Evolutionary conservation across 495 filamentous ascomycete species (phyloP), one percentile per base, ranked within the genome.

Genomic region (Annulohypoxylon nitens): DNA sequence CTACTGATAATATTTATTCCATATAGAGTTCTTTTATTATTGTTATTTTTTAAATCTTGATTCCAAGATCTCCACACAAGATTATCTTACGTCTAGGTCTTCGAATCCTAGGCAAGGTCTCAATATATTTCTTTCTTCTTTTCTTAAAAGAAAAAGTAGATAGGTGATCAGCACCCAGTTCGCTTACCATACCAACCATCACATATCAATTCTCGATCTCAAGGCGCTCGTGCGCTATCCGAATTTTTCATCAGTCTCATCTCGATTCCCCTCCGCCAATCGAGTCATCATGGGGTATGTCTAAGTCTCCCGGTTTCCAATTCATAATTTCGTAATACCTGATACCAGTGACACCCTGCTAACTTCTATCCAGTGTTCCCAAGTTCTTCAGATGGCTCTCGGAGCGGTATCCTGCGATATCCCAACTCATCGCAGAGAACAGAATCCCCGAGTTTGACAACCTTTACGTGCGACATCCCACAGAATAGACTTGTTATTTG

Each of bases 391-490:
- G 95, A 85, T 98, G 95, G 95, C 90, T 98, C 87, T 97, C 93
- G 48, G 97, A 99, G 90, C 92, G 97, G 76, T 99, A 99, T 88
- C 97, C 97, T 33, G 90, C 97, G 63, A 99, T 99, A 81, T 98
- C 96, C 41, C 94, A 97, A 89, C 87, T 99, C 72, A 98, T 99
- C 81, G 95, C 94, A 61, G 97, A 99, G 86, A 99, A 97, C 82
- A 92, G 96, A 66, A 99, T 99, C 81, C 97, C 97, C 36, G 97
- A 99, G 80, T 99, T 99, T 81, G 97, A 99, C 82, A 96, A 93
- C 80, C 89, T 99, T 65, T 99, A 99, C 81, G 88, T 92, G 76
- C 74, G 86, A 76, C 63, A 39, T 59, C 74, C 75, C 71, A 23
- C 61, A 67, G 30, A 54, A 45, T 45, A 50, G 30, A 23, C 39